Evolutionary conservation across 148 eudicot species (phyloP), one percentile per base, ranked within the genome.

Genomic region (Rhododendron mucronatum): DNA sequence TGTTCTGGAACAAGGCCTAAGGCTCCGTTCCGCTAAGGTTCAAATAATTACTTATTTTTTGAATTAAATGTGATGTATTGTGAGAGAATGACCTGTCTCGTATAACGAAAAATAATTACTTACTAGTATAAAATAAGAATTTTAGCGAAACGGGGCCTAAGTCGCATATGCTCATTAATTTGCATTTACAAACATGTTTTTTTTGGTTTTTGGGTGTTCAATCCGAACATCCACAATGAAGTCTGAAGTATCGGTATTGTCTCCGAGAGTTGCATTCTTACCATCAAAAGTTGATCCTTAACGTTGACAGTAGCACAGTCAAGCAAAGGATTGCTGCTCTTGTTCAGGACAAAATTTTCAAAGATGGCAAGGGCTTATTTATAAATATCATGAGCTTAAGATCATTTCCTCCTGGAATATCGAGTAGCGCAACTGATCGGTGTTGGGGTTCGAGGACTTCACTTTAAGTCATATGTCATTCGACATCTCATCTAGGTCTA

Each of bases 241-340:
- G 99, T 95, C 93, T 57, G 97, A 96, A 86, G 98, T 96, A 89
- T 96, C 99, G 14, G 93, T 95, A 63, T 92, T 96, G 89, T 96
- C 99, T 7, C 99, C 98, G 18, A 90, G 99, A 65, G 99, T 96
- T 2, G 99, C 99, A 86, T 96, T 87, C 89, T 65, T 96, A 96
- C 88, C 99, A 95, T 88, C 99, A 96, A 81, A 91, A 98, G 90
- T 87, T 96, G 87, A 90, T 96, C 85, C 91, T 96, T 30, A 94
- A 92, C 85, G 97, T 96, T 44, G 98, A 96, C 87, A 96, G 95
- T 53, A 93, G 96, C 84, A 95, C 96, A 33, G 90, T 96, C 37
- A 96, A 94, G 90, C 99, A 95, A 89, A 84, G 99, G 80, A 95
- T 96, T n/a, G 99, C 99, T 28, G 98, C 97, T 76, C 90, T 96